Conservation (phyloP, 352 stramenopile species). For the Globisporangium abappressorium region DNA sequence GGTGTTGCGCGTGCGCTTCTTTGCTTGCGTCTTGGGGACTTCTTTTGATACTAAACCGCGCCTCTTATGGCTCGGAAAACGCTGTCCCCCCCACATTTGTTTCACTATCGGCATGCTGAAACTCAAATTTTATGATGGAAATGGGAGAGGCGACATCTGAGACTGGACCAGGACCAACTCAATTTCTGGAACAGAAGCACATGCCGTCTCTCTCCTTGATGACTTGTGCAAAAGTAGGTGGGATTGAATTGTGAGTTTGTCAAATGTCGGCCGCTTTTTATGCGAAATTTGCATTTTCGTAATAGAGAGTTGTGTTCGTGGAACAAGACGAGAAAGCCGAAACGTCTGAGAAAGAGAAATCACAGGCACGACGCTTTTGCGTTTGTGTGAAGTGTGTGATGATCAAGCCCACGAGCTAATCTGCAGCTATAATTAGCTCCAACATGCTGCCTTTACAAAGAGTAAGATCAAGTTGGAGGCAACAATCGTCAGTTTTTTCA, state of each 20-base stretch:
- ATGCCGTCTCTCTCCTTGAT: neutral
- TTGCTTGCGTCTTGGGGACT: neutral
- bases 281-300: neutral
- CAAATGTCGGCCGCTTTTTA: neutral
- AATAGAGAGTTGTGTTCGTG: neutral
- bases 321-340: neutral
- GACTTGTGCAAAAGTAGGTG: neutral
- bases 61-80: neutral
- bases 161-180: neutral
- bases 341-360: neutral
- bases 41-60: constrained; percentile 4
- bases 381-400: too few species aligned
- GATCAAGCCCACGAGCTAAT: too few species aligned
- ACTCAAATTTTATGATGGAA: neutral
- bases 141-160: neutral
- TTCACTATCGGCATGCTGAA: neutral
- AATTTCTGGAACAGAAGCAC: neutral
- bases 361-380: too few species aligned
- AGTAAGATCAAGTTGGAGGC: too few species aligned
- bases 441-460: too few species aligned
- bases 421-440: too few species aligned
- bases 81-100: neutral
- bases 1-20: constrained; percentile 6
- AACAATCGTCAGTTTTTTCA: too few species aligned
- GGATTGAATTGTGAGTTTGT: neutral